Base-by-base conservation (phyloP, 2,329 filamentous ascomycete genomes). In the Arthrobotrys sphaeroides region DNA sequence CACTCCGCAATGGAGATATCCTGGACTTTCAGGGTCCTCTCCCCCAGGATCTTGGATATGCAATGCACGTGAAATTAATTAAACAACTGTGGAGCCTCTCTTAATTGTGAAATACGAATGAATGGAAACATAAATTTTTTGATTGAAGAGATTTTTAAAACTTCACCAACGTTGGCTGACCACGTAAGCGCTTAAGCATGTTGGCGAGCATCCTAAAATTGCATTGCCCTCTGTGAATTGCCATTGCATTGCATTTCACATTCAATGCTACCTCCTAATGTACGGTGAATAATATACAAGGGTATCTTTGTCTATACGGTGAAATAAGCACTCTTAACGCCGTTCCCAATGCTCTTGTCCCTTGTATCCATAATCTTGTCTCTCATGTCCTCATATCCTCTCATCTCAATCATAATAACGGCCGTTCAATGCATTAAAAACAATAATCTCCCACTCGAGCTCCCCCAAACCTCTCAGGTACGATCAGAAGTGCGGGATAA, bases 401-500 rank as follows among this genome's bases (percentile, higher is more conserved):
- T 40, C n/a, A 31, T 45, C 33, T 31, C 43, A 10, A 1, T 38
- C 20, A 16, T 26, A 55, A 24, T 4, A 43, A 18, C 40, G 49
- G 45, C 43, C 33, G 24, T 61, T 53, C 47, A 24, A 55, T 67
- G 45, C 43, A 47, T 45, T 40, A 40, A 49, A 40, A 31, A 45
- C 36, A 72, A 18, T 28, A 49, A 61, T 31, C 10, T 28, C 16
- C 33, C 42, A 42, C 38, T 36, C n/a, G n/a, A n/a, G n/a, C n/a
- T n/a, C n/a, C n/a, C n/a, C 28, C 13, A 18, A 61, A 43, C 24
- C 40, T 64, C 22, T 36, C n/a, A 26, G n/a, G n/a, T n/a, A n/a
- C n/a, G n/a, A 31, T 70, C 47, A 73, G 24, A 75, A 68, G 60
- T 76, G 69, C 10, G 77, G 66, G 43, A 68, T 73, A 31, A 73